Evolutionary conservation across 202 grass and related monocot species (phyloP), one percentile per base, ranked within the genome.

Genomic region (Hordeum pubiflorum): DNA sequence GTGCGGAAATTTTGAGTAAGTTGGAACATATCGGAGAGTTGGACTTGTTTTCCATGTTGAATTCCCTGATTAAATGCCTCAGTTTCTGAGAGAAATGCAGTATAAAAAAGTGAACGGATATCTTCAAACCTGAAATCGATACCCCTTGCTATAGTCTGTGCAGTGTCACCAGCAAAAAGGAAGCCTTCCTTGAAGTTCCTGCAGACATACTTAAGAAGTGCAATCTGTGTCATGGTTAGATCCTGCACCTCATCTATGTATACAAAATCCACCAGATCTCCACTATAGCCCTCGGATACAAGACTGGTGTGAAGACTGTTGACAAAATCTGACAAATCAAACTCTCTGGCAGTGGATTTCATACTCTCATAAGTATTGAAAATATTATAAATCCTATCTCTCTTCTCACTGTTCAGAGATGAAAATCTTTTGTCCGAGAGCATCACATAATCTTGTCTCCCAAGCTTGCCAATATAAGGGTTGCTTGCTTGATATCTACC

Each of bases 231-330:
- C 84, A 94, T 88, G 14, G 87, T 97, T 65, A 97, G 88, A 76
- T 97, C 94, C 66, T 97, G 94, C 82, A 97, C 94, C 84, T 97
- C 94, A 67, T 97, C 94, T 54, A 94, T 90, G 40, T 97, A 97
- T 61, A 97, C 72, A 74, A 75, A 92, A 90, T 94, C 89, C 4
- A 97, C 40, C 20, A 83, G 61, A 46, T 89, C 83, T 22, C 79
- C 82, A 11, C 50, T 76, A 44, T 81, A 90, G 62, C 94, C 87
- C 70, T 82, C 75, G 36, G 31, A 79, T 59, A 72, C 21, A 40
- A 94, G 43, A 57, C 61, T 69, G 31, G 54, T 23, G 44, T 94
- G 94, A 69, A 97, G 89, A 76, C 62, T 40, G n/a, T 77, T 92
- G 6, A 94, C 89, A 87, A 94, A 87, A 97, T 97, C 94, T 27